These are phyloP conservation scores for Aspergillus fructus DNA, from an alignment of 2,329 filamentous ascomycete species.

Conservation along the genomic window DNA sequence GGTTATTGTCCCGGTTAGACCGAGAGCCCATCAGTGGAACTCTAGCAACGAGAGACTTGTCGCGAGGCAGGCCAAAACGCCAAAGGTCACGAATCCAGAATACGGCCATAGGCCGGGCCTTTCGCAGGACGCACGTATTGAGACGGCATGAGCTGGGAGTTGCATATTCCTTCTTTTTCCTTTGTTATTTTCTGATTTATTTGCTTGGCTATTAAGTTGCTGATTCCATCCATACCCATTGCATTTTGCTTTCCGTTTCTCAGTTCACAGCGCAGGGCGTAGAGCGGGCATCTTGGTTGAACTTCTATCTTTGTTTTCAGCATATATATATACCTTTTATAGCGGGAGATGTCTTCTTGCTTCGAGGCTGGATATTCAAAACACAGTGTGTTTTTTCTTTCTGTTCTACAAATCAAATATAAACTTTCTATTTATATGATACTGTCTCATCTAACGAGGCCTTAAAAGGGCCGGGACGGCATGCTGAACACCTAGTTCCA, in stretches of 20 bases:
- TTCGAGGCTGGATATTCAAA: not conserved
- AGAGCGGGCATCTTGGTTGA: not conserved
- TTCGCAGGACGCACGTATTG: slow-evolving; percentile 35
- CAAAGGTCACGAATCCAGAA: slow-evolving; percentile 29
- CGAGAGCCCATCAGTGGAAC: slow-evolving; percentile 23
- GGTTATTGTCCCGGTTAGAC: slow-evolving; percentile 36
- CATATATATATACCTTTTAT: not conserved
- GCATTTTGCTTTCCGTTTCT: not conserved
- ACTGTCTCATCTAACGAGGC: too few relatives aligned
- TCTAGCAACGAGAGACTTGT: slow-evolving; percentile 30
- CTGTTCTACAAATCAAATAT: not conserved
- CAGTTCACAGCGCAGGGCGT: not conserved
- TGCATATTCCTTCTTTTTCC: not conserved
- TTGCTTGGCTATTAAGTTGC: not conserved
- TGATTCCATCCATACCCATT: not conserved
- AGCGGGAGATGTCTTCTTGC: not conserved
- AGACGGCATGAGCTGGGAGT: slow-evolving; percentile 19
- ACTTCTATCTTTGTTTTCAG: not conserved
- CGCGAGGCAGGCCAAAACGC: slow-evolving; percentile 26
- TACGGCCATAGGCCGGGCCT: slow-evolving; percentile 30
- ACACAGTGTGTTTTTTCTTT: not conserved
- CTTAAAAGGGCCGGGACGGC: too few relatives aligned
- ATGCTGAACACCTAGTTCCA: too few relatives aligned
- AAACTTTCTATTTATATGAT: not conserved
- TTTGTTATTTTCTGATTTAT: not conserved